phyloP scores from a whole-genome alignment of 75 land plant species.

The Isoetes taiwanensis region DNA sequence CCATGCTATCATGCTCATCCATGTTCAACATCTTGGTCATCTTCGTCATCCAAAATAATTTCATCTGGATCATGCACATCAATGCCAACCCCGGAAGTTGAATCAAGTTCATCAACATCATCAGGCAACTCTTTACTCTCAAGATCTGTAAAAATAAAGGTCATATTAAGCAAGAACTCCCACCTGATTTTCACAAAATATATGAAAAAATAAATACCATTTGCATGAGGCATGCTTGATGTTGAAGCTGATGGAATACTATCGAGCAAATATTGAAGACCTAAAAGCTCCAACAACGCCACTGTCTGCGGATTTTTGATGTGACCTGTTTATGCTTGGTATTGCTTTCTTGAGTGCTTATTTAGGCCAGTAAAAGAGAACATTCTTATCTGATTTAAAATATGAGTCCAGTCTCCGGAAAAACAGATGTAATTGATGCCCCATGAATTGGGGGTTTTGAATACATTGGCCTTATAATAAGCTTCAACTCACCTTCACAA shows the following conservation, averaged over 20 bases:
- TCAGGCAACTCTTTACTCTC: not conserved
- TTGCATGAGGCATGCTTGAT: not conserved
- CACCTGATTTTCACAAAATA: not conserved
- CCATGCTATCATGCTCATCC: too few relatives aligned
- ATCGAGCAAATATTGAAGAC: conserved; percentile 47
- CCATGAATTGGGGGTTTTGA: too few relatives aligned
- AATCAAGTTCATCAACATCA: conserved; percentile 19
- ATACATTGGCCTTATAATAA: too few relatives aligned
- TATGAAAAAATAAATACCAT: not conserved
- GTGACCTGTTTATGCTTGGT: conserved; percentile 35
- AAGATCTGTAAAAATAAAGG: not conserved
- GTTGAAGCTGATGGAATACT: not conserved
- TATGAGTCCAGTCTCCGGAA: too few relatives aligned
- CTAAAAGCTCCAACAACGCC: conserved; percentile 36
- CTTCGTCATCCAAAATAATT: conserved; percentile 10
- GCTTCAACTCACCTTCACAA: too few relatives aligned
- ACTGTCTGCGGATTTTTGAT: conserved; percentile 53
- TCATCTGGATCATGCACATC: conserved; percentile 14
- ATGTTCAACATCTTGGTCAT: too few relatives aligned
- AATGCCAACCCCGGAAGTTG: too few relatives aligned
- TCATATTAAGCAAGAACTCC: not conserved
- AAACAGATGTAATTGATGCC: too few relatives aligned
- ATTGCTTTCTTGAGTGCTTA: too few relatives aligned
- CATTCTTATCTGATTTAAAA: too few relatives aligned
- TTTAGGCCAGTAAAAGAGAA: too few relatives aligned